Percentiles rank a stretch among this genome's conserved stretches.
Evolutionary conservation across 78 protist species (phyloP).

Genomic region (slime mould (Dictyostelium discoideum)): dicty_2.7 NC_007090.3:3666001-3666500

Average conservation of each 20-base stretch:
- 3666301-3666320: background rate
- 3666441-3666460: background rate
- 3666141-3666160: background rate
- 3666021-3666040: background rate
- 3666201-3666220: no score
- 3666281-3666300: background rate
- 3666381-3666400: background rate
- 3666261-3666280: no score
- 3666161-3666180: background rate
- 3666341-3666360: background rate
- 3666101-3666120: background rate
- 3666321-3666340: background rate
- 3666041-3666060: background rate
- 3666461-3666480: background rate
- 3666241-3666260: background rate
- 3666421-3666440: background rate
- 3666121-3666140: background rate
- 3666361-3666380: background rate
- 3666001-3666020: background rate
- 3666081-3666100: background rate
- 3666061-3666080: background rate
- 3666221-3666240: background rate
- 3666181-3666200: background rate
- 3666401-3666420: background rate
- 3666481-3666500: background rate